phyloP scores from a whole-genome alignment of 306 rosid genomes.

The Hylodesmum podocarpum region DNA sequence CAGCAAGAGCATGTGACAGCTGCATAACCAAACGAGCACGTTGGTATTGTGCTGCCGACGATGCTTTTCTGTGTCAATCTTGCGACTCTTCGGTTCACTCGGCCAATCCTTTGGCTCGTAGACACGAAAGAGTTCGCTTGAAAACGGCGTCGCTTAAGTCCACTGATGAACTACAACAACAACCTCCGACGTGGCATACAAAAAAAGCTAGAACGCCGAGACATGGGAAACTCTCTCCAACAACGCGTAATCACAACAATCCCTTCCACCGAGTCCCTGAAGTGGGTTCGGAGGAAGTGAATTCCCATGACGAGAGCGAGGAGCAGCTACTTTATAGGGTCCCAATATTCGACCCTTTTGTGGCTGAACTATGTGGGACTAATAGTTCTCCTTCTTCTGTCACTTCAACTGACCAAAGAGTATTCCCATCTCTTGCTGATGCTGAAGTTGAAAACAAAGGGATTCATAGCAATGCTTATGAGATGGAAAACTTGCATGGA shows the following conservation, averaged over 20 bases:
- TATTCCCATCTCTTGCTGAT: no score
- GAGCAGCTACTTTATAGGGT: slow-evolving; percentile 79
- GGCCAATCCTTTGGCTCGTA: slow-evolving; percentile 68
- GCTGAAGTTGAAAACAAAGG: not conserved
- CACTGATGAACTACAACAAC: not conserved
- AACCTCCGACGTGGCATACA: slow-evolving; percentile 76
- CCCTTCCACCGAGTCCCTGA: slow-evolving; percentile 73
- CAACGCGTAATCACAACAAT: not conserved
- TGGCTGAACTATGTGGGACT: slow-evolving; percentile 40
- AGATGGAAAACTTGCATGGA: slow-evolving; percentile 46
- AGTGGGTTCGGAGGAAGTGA: slow-evolving; percentile 54
- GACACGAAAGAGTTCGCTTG: slow-evolving; percentile 72
- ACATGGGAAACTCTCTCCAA: slow-evolving; percentile 38
- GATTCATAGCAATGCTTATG: slow-evolving; percentile 8
- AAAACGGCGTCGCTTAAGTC: slow-evolving; percentile 52
- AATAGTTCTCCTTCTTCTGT: slow-evolving; percentile 28
- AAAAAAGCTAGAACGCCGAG: slow-evolving; percentile 79
- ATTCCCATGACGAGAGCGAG: slow-evolving; percentile 61
- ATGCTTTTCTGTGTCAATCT: slow-evolving; percentile 82
- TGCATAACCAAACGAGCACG: slow-evolving; percentile 88
- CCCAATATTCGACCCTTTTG: slow-evolving; percentile 69
- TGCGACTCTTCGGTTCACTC: slow-evolving; percentile 91
- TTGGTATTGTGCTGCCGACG: slow-evolving; percentile 97
- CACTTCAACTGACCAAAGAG: slow-evolving; percentile 30
- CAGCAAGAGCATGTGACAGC: slow-evolving; percentile 87